These are phyloP conservation scores for Peronospora farinosa DNA, from an alignment of 352 stramenopile genomes.

Conservation along the genomic window DNA sequence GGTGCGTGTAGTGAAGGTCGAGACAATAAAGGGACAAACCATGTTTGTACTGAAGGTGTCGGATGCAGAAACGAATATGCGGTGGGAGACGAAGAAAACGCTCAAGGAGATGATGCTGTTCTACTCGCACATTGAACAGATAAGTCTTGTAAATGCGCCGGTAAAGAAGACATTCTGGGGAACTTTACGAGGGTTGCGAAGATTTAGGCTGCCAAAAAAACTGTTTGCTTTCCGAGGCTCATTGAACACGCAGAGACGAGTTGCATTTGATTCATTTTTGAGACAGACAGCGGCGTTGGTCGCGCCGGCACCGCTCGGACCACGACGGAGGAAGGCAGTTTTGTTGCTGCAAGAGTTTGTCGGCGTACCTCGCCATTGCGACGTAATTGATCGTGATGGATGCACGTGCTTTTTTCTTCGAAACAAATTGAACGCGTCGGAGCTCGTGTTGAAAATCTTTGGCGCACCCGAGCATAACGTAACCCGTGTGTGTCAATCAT, in stretches of 20 bases:
- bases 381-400: slow-evolving; percentile 34
- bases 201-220: slow-evolving; percentile 48
- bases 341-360: slow-evolving; percentile 56
- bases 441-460: slow-evolving; percentile 47
- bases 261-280: slow-evolving; percentile 68
- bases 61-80: slow-evolving; percentile 48
- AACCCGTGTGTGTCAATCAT: slow-evolving; percentile 29
- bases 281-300: slow-evolving; percentile 56
- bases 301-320: slow-evolving; percentile 45
- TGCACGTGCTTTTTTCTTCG: slow-evolving; percentile 37
- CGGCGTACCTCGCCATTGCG: slow-evolving; percentile 38
- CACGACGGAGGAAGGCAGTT: slow-evolving; percentile 44
- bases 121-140: slow-evolving; percentile 50
- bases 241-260: slow-evolving; percentile 45
- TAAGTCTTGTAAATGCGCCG: slow-evolving; percentile 44
- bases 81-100: slow-evolving; percentile 52
- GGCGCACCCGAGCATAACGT: slow-evolving; percentile 26
- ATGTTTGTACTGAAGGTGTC: slow-evolving; percentile 45
- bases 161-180: slow-evolving; percentile 52
- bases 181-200: slow-evolving; percentile 41
- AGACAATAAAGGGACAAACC: slow-evolving; percentile 27
- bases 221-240: slow-evolving; percentile 48
- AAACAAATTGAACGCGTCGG: slow-evolving; percentile 36
- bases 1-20: slow-evolving; percentile 41
- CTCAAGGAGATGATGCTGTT: slow-evolving; percentile 58